A percentile compares a stretch with the other conserved stretches of the same genome.
Conservation (phyloP, 768 basidiomycete genomes). For the Mycena haematopus region DNA sequence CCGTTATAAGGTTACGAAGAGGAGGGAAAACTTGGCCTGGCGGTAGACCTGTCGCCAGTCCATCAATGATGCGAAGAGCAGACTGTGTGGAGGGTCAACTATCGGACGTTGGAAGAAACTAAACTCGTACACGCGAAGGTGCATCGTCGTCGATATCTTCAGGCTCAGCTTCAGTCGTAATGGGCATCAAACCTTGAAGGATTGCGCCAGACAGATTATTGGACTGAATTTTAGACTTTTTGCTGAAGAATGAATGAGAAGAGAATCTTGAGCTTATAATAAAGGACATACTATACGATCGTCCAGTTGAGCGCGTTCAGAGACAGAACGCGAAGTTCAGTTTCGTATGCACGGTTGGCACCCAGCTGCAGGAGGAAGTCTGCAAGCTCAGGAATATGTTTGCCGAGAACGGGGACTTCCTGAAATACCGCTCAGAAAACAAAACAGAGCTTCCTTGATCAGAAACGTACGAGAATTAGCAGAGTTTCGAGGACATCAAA, state of each 20-base stretch:
- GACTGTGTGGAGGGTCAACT: constrained; percentile 54
- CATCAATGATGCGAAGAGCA: constrained; percentile 93
- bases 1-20: constrained; percentile 79
- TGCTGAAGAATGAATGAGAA: constrained; percentile 55
- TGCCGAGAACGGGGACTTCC: constrained; percentile 94
- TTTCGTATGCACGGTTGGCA: constrained; percentile 75
- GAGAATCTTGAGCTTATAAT: neutral
- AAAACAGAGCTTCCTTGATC: neutral
- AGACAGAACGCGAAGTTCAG: constrained; percentile 85
- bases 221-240: constrained; percentile 94
- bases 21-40: constrained; percentile 96
- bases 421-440: constrained; percentile 38
- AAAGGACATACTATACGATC: constrained; percentile 80
- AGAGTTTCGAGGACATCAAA: constrained; percentile 98
- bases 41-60: constrained; percentile 89
- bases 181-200: constrained; percentile 90
- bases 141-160: constrained; percentile 94
- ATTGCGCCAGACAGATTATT: constrained; percentile 85
- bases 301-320: constrained; percentile 97
- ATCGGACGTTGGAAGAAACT: constrained; percentile 2
- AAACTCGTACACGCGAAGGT: constrained; percentile 77
- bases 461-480: constrained; percentile 75
- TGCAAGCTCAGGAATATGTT: constrained; percentile 86
- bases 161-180: constrained; percentile 92
- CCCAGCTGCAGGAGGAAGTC: constrained; percentile 88